phyloP scores from a whole-genome alignment of 2,329 filamentous ascomycete species.

The Calonectria crousiana region DNA sequence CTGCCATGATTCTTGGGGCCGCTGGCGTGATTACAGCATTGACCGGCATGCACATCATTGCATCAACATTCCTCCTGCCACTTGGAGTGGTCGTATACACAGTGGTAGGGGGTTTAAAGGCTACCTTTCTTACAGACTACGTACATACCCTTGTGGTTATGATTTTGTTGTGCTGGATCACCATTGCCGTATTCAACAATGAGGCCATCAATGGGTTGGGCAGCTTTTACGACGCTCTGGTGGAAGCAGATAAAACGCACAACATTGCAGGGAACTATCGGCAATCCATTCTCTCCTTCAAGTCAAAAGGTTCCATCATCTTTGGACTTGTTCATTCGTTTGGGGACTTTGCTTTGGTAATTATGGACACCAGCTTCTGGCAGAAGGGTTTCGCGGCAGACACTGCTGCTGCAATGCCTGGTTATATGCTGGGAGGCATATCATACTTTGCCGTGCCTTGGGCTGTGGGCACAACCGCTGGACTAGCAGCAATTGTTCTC shows the following conservation, averaged over 20 bases:
- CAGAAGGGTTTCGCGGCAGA: constrained; percentile 89
- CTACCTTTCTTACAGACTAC: constrained; percentile 84
- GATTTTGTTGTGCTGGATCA: constrained; percentile 82
- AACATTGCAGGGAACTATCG: constrained; percentile 81
- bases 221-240: constrained; percentile 79
- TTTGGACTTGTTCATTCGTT: constrained; percentile 53
- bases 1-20: constrained; percentile 24
- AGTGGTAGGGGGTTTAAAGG: constrained; percentile 81
- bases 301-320: constrained; percentile 77
- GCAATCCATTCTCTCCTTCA: constrained; percentile 86
- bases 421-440: constrained; percentile 85
- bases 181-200: constrained; percentile 76
- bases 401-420: constrained; percentile 83
- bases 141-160: constrained; percentile 85
- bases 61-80: constrained; percentile 85
- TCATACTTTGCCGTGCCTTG: constrained; percentile 83
- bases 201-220: constrained; percentile 76
- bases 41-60: constrained; percentile 68
- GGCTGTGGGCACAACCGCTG: constrained; percentile 86
- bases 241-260: constrained; percentile 73
- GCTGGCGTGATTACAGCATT: constrained; percentile 24
- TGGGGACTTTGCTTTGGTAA: constrained; percentile 82
- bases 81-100: constrained; percentile 80
- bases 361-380: constrained; percentile 86
- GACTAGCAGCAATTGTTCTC: constrained; percentile 79